Base-by-base conservation (phyloP, 2,329 filamentous ascomycete genomes). In the Ophiostoma sp. region DNA sequence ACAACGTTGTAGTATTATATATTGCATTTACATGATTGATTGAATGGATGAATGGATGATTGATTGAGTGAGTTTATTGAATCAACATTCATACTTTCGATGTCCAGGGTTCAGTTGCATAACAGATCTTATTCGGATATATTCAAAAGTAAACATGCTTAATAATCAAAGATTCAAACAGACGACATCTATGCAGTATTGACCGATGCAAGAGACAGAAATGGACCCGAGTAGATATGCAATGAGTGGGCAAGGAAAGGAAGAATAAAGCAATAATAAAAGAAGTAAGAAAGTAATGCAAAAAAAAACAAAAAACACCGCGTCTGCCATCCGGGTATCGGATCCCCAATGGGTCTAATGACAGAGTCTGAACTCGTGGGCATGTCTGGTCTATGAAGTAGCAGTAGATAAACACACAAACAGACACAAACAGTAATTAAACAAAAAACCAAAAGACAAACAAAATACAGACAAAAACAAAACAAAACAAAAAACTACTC, bases 321-420 rank as follows among this genome's bases (percentile, higher is more conserved):
- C 48, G 23, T 57, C 52, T 57, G 52, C 44, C 44, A 48, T 48
- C 44, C 17, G 44, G 52, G 52, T 57, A 57, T 57, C 52, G 52
- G 52, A 57, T 57, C 52, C 52, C 17, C n/a, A 57, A 57, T 20
- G 17, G 44, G 17, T 48, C 44, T 48, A 17, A n/a, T 48, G 44
- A 48, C 44, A 48, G 44, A 39, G 44, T 48, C 44, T 48, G 44
- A 39, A 39, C 36, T 39, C 36, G 36, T 39, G 13, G 10, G 36
- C 13, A 10, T 39, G 36, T 10, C 36, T 39, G 36, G 36, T 39
- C 36, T 48, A n/a, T 48, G 1, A 8, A 48, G 17, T n/a, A n/a
- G 17, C 44, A 39, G 13, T 17, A 48, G 17, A 48, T 20, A 8
- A 2, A 48, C 7, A 48, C 4, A 20, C 17, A 48, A n/a, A 48